A percentile compares a stretch with the other conserved stretches of the same genome.
Conservation (phyloP, 108 stramenopile genomes). For the Fistulifera pelliculosa region DNA sequence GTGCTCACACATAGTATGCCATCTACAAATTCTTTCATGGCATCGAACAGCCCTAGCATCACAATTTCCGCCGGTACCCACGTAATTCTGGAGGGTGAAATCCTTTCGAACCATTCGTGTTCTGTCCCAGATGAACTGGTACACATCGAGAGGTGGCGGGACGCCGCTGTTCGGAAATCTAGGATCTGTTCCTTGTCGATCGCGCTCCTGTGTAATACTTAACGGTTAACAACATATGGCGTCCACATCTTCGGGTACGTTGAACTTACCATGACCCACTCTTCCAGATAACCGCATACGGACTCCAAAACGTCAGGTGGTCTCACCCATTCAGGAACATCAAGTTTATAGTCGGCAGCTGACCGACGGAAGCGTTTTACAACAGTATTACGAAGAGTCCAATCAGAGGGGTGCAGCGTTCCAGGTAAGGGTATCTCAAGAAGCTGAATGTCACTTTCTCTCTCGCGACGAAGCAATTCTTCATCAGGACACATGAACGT, state of each 20-base stretch:
- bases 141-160: constrained; percentile 75
- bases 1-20: constrained; percentile 86
- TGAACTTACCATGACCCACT: constrained; percentile 80
- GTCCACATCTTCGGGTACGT: neutral
- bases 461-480: constrained; percentile 63
- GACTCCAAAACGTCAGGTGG: constrained; percentile 72
- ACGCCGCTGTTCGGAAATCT: constrained; percentile 40
- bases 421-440: constrained; percentile 72
- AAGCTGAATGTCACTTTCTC: constrained; percentile 76
- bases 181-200: constrained; percentile 81
- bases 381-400: constrained; percentile 74
- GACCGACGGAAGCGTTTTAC: constrained; percentile 82
- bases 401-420: constrained; percentile 53
- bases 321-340: constrained; percentile 78
- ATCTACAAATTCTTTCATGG: constrained; percentile 84
- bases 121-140: constrained; percentile 88
- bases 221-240: constrained; percentile 1
- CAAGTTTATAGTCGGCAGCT: constrained; percentile 83
- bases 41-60: constrained; percentile 75
- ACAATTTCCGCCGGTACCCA: constrained; percentile 76
- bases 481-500: constrained; percentile 76
- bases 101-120: constrained; percentile 83
- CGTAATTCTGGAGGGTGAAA: constrained; percentile 86
- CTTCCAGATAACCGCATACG: constrained; percentile 69
- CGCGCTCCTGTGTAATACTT: constrained; percentile 41